phyloP scores from a whole-genome alignment of 352 stramenopile genomes.

The Globisporangium lucens region DNA sequence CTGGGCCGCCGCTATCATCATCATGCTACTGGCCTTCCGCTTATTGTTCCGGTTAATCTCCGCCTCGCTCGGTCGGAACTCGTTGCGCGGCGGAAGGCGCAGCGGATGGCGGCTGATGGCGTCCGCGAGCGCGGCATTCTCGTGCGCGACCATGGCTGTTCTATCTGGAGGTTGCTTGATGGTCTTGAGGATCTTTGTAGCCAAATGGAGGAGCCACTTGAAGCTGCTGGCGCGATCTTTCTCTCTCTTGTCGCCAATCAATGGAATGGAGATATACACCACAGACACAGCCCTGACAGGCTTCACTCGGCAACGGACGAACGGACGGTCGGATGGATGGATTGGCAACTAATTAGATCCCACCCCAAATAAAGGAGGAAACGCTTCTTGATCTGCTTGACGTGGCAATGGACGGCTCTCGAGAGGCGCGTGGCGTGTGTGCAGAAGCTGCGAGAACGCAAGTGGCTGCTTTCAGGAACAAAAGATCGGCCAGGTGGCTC shows the following conservation, averaged over 20 bases:
- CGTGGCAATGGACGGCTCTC: not conserved
- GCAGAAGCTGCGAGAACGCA: not conserved
- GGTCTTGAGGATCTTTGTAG: not conserved
- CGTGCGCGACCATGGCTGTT: constrained; percentile 13
- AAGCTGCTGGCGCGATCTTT: constrained; percentile 1
- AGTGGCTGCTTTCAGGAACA: not conserved
- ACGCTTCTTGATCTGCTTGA: not conserved
- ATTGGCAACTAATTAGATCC: not conserved
- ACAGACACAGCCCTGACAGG: not conserved
- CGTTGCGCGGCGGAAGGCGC: constrained; percentile 1
- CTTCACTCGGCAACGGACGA: not conserved
- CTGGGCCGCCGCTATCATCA: not conserved
- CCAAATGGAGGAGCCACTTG: not conserved
- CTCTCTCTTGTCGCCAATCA: not conserved
- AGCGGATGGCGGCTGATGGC: constrained; percentile 3
- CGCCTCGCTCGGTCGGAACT: not conserved
- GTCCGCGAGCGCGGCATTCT: constrained; percentile 5
- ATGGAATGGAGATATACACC: not conserved
- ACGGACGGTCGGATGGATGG: not conserved
- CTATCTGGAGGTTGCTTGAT: not conserved
- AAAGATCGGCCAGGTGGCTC: not conserved
- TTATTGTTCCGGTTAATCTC: constrained; percentile 2
- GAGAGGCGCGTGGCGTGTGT: not conserved
- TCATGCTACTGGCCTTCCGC: not conserved
- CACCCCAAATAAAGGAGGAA: not conserved